Conservation (phyloP, 352 stramenopile genomes). For the Blastocystis sp. region DNA sequence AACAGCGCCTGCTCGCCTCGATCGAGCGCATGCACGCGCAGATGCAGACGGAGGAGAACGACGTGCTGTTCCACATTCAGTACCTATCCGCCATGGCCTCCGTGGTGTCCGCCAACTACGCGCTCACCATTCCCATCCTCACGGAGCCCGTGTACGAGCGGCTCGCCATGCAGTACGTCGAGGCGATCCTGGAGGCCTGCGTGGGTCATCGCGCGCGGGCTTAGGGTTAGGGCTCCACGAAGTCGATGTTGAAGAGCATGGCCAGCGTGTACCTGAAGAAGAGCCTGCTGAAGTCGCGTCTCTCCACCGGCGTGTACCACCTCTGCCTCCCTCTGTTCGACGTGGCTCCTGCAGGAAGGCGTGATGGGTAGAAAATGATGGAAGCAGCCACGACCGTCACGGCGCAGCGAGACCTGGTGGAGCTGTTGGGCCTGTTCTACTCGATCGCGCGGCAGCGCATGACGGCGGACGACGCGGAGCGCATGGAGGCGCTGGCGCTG, state of each 20-base stretch:
- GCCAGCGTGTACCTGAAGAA: background rate
- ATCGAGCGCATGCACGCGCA: background rate
- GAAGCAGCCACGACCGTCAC: background rate
- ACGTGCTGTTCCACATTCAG: background rate
- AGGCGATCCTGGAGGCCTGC: background rate
- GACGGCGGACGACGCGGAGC: background rate
- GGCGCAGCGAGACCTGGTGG: background rate
- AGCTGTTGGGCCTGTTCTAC: background rate
- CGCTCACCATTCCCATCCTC: background rate
- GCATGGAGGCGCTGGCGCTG: background rate
- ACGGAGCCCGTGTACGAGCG: background rate
- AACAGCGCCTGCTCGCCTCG: background rate
- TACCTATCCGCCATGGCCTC: background rate
- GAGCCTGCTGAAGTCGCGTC: background rate
- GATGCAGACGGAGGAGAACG: background rate
- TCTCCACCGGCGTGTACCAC: background rate
- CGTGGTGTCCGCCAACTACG: background rate
- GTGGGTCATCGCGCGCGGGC: background rate
- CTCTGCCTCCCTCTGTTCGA: background rate
- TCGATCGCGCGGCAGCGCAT: background rate
- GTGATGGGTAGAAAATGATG: background rate
- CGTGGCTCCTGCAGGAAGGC: background rate
- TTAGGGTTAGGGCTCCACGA: background rate
- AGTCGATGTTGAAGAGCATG: constrained; percentile 4
- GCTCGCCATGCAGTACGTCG: background rate